A percentile compares a stretch with the other conserved stretches of the same genome.
Evolutionary conservation across 2,329 filamentous ascomycete species (phyloP).

Genomic region (Blumeria hordei): DNA sequence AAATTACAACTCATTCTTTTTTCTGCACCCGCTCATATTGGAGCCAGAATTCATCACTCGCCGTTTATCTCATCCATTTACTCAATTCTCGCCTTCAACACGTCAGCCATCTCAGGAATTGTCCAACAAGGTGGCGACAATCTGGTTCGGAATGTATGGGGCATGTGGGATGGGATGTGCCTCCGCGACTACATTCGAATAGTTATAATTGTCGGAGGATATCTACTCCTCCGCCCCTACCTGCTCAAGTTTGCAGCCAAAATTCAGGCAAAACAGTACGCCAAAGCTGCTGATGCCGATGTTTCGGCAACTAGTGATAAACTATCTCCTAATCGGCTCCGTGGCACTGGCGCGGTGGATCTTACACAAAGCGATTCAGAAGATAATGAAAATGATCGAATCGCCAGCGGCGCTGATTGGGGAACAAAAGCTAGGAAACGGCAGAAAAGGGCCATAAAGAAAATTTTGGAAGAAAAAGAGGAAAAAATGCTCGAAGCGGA

Average conservation of each 20-base stretch:
- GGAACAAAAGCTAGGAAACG: not conserved
- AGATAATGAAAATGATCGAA: not conserved
- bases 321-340: constrained; percentile 31
- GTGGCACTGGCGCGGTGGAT: constrained; percentile 7
- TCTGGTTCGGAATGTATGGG: constrained; percentile 23
- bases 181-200: constrained; percentile 39
- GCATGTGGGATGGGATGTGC: constrained; percentile 26
- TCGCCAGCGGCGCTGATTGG: not conserved
- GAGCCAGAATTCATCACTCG: no score
- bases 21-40: no score
- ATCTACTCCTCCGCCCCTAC: constrained; percentile 50
- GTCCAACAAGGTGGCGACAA: constrained; percentile 6
- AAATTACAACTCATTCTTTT: no score
- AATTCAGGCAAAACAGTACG: constrained; percentile 37
- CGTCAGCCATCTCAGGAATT: not conserved
- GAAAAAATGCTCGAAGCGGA: not conserved
- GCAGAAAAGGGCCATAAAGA: not conserved
- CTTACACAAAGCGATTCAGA: not conserved
- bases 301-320: constrained; percentile 21
- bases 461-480: not conserved
- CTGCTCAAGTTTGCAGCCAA: constrained; percentile 41
- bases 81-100: not conserved
- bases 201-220: constrained; percentile 45
- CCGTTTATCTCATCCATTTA: no score
- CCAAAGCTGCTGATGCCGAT: constrained; percentile 18